These are phyloP conservation scores for Histomonas meleagridis DNA, from an alignment of 208 protist genomes.

Conservation along the genomic window DNA sequence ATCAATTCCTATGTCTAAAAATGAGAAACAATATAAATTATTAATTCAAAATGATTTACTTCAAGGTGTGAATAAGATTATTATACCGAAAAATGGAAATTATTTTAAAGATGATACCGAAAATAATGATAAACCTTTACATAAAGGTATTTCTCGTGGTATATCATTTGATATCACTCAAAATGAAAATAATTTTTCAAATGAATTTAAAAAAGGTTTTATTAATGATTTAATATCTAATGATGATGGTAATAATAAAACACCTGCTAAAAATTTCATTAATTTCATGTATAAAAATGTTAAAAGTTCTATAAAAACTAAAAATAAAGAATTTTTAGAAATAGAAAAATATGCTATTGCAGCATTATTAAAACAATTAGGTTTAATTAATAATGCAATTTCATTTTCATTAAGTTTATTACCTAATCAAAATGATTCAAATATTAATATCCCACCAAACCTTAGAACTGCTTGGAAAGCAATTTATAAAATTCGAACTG, in stretches of 20 bases:
- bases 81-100: background rate
- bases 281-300: background rate
- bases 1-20: background rate
- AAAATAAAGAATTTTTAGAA: background rate
- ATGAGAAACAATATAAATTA: background rate
- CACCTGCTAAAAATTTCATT: background rate
- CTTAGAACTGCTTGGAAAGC: background rate
- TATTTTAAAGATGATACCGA: no score
- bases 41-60: background rate
- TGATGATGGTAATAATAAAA: background rate
- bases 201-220: background rate
- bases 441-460: background rate
- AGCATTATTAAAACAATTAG: background rate
- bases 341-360: background rate
- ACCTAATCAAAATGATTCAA: background rate
- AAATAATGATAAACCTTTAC: background rate
- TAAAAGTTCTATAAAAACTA: background rate
- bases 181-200: background rate
- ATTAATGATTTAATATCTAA: background rate
- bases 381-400: background rate
- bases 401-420: background rate
- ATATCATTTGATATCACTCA: background rate
- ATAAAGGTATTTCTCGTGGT: background rate
- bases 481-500: background rate
- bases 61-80: background rate